These are phyloP conservation scores for Hyparrhenia diplandra DNA, from an alignment of 176 grass and related monocot species.

Conservation along the genomic window DNA sequence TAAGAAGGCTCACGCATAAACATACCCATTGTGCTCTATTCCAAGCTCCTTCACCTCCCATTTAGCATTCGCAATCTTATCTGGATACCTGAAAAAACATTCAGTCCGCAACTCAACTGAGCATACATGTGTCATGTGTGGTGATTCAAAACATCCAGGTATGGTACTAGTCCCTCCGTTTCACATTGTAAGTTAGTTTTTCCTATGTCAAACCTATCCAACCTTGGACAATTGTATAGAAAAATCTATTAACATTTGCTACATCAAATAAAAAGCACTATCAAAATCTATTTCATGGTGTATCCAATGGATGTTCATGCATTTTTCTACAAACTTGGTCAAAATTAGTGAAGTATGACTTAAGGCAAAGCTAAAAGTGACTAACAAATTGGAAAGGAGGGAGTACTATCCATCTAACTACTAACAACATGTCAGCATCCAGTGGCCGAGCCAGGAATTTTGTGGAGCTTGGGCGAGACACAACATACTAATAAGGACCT, in stretches of 20 bases:
- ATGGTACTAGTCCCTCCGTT: not conserved
- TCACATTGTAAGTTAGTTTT: not conserved
- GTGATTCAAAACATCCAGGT: slow-evolving; percentile 7
- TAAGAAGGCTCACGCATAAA: too few species aligned
- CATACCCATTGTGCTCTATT: slow-evolving; percentile 97
- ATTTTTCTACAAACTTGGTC: not conserved
- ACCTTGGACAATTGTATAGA: not conserved
- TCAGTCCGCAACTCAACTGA: slow-evolving; percentile 13
- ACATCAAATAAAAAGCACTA: not conserved
- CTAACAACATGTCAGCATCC: slow-evolving; percentile 17
- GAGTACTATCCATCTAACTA: not conserved
- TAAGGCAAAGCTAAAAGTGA: not conserved
- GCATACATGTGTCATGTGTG: not conserved
- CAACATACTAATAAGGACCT: too few species aligned
- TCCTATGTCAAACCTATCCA: not conserved
- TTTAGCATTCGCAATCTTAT: slow-evolving; percentile 97
- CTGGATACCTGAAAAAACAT: slow-evolving; percentile 74
- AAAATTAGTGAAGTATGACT: not conserved
- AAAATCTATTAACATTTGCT: not conserved
- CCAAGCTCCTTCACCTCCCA: slow-evolving; percentile 99
- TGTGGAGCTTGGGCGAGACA: too few species aligned
- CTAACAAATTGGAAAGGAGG: not conserved
- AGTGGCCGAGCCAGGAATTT: too few species aligned
- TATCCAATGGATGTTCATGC: not conserved
- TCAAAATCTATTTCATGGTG: not conserved